A percentile compares a stretch with the other conserved stretches of the same genome.
These are phyloP conservation scores for Phytophthora palmivora DNA, from an alignment of 352 stramenopile species.

Conservation along the genomic window DNA sequence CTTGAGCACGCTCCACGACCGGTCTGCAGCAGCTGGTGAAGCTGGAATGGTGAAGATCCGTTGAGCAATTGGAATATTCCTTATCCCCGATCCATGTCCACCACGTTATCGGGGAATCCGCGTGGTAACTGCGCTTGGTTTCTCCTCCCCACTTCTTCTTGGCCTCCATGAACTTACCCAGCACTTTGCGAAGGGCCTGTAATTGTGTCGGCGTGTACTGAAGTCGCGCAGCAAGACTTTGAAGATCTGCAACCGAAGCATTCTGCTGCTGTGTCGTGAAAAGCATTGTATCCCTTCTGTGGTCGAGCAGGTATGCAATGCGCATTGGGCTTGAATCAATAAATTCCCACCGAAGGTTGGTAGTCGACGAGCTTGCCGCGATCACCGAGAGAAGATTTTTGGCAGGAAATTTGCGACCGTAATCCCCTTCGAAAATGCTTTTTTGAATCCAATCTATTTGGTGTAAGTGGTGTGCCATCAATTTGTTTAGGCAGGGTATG, in stretches of 20 bases:
- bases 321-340: constrained; percentile 3
- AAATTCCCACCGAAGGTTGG: constrained; percentile 15
- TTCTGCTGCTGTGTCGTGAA: constrained; percentile 4
- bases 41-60: constrained; percentile 3
- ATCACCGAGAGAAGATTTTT: too few relatives aligned
- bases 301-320: constrained; percentile 8
- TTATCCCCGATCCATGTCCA: too few relatives aligned
- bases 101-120: constrained; percentile 2
- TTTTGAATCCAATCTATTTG: too few relatives aligned
- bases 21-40: constrained; percentile 2
- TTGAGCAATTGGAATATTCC: constrained; percentile 11
- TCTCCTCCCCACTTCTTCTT: constrained; percentile 1
- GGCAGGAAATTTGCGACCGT: too few relatives aligned
- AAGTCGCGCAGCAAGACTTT: background rate
- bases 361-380: too few relatives aligned
- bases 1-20: constrained; percentile 20
- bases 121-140: constrained; percentile 2
- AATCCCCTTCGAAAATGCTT: too few relatives aligned
- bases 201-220: constrained; percentile 5
- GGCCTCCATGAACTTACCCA: constrained; percentile 5
- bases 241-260: background rate
- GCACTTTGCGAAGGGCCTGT: constrained; percentile 4
- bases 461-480: too few relatives aligned
- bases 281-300: constrained; percentile 3
- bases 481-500: too few relatives aligned